Conservation (phyloP, 768 basidiomycete genomes). For the Amanita jacksonii region DNA sequence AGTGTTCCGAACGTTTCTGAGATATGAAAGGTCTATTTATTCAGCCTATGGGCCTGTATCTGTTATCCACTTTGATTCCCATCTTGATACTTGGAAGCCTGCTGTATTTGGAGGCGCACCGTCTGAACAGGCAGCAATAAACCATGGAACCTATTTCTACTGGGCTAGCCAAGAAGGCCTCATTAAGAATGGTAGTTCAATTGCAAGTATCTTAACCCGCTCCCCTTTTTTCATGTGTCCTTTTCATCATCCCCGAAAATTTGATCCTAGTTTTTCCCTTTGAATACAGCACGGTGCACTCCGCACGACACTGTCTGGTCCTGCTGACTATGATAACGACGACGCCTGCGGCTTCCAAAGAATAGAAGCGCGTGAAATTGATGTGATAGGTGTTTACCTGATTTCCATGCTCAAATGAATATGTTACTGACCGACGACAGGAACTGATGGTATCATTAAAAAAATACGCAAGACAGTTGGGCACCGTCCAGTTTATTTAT, state of each 20-base stretch:
- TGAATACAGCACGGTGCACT: slow-evolving; percentile 75
- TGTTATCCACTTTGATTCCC: slow-evolving; percentile 83
- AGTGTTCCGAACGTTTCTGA: no score
- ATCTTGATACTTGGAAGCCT: slow-evolving; percentile 70
- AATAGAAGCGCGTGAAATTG: slow-evolving; percentile 80
- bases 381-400: slow-evolving; percentile 50
- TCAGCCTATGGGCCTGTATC: slow-evolving; percentile 72
- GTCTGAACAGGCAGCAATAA: slow-evolving; percentile 63
- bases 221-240: slow-evolving; percentile 12
- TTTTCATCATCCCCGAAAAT: slow-evolving; percentile 22
- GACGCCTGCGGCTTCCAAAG: slow-evolving; percentile 71
- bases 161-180: slow-evolving; percentile 80
- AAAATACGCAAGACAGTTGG: slow-evolving; percentile 77
- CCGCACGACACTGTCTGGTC: slow-evolving; percentile 71
- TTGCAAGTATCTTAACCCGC: slow-evolving; percentile 55
- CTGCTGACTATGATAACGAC: slow-evolving; percentile 70
- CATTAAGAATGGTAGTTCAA: slow-evolving; percentile 67
- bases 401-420: not conserved
- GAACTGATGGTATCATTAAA: slow-evolving; percentile 66
- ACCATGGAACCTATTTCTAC: slow-evolving; percentile 88
- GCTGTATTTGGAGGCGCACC: slow-evolving; percentile 68
- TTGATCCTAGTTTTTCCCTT: slow-evolving; percentile 71
- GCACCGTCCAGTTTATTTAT: slow-evolving; percentile 64
- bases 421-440: slow-evolving; percentile 21
- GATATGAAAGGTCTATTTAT: slow-evolving; percentile 43